These are phyloP conservation scores for Diaporthe vexans DNA, from an alignment of 2,329 filamentous ascomycete genomes.

Conservation along the genomic window DNA sequence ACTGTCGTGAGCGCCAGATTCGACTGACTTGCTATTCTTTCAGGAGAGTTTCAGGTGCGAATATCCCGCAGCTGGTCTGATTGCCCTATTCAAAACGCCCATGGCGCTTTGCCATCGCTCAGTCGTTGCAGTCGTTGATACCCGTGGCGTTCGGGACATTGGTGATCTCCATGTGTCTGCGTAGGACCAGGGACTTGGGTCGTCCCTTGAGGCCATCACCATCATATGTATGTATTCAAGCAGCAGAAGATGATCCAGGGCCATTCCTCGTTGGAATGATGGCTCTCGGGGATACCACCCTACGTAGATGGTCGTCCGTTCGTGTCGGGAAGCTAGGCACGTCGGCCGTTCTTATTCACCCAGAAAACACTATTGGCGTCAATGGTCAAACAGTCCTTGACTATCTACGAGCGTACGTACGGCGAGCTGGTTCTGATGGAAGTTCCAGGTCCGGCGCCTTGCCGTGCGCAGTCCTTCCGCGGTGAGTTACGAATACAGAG, in stretches of 20 bases:
- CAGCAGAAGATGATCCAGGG: constrained; percentile 69
- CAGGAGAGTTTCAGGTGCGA: constrained; percentile 71
- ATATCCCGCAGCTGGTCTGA: constrained; percentile 74
- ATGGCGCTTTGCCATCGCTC: constrained; percentile 50
- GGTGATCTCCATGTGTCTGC: constrained; percentile 79
- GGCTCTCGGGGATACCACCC: constrained; percentile 61
- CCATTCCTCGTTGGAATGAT: constrained; percentile 75
- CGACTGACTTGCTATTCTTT: constrained; percentile 75
- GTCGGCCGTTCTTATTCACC: no score
- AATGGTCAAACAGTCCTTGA: constrained; percentile 71
- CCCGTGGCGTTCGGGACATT: constrained; percentile 74
- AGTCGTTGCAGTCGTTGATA: constrained; percentile 61
- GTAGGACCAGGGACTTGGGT: constrained; percentile 65
- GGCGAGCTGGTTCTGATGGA: constrained; percentile 63
- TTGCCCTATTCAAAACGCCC: constrained; percentile 66
- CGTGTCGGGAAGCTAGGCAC: constrained; percentile 18
- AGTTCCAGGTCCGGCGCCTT: constrained; percentile 76
- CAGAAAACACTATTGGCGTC: no score
- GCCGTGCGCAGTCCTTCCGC: constrained; percentile 72
- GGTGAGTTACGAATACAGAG: constrained; percentile 73
- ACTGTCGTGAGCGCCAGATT: constrained; percentile 79
- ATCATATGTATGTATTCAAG: constrained; percentile 13
- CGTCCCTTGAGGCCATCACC: constrained; percentile 66
- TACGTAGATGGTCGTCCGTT: constrained; percentile 73
- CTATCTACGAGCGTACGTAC: constrained; percentile 71